Percentiles rank a stretch among this genome's conserved stretches.
phyloP scores from a whole-genome alignment of 1,139 yeast species.

The Protomyces inouyei region DNA sequence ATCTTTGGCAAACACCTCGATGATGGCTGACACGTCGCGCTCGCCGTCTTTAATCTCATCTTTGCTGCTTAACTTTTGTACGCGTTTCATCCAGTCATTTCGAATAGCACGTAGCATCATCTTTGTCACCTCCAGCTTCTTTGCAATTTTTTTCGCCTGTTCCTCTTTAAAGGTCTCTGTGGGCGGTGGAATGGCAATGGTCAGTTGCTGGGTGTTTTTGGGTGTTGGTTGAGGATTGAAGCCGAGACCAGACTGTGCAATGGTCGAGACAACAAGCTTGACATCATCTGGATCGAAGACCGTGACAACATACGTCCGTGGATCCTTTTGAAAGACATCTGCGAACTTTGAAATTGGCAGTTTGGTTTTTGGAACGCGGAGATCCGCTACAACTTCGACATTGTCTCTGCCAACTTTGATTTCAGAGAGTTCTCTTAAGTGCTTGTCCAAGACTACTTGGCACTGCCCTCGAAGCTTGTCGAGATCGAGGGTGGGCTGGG shows the following conservation, averaged over 20 bases:
- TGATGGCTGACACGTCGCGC: not conserved
- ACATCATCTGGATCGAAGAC: conserved; percentile 21
- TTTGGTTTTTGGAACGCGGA: conserved; percentile 2
- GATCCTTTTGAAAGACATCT: conserved; percentile 6
- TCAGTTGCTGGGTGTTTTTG: conserved; percentile 8
- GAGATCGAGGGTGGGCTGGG: too few relatives aligned
- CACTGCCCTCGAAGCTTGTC: too few relatives aligned
- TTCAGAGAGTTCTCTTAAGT: not conserved
- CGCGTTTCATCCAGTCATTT: conserved; percentile 5
- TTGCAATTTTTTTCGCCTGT: not conserved
- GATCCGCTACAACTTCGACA: not conserved
- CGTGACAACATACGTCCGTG: conserved; percentile 17
- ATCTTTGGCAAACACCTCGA: not conserved
- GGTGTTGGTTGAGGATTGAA: conserved; percentile 21
- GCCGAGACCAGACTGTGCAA: conserved; percentile 9
- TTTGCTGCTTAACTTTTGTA: not conserved
- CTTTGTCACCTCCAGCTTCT: not conserved
- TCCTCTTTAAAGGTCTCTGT: not conserved
- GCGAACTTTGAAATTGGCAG: not conserved
- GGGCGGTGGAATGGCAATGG: conserved; percentile 9
- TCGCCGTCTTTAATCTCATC: not conserved
- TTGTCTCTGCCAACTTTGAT: not conserved
- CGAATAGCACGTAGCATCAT: not conserved
- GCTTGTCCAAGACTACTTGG: too few relatives aligned
- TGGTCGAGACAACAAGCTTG: conserved; percentile 13